A percentile compares a stretch with the other conserved stretches of the same genome.
Conservation (phyloP, 2,329 filamentous ascomycete species). For the Epichloe amarillans region DNA sequence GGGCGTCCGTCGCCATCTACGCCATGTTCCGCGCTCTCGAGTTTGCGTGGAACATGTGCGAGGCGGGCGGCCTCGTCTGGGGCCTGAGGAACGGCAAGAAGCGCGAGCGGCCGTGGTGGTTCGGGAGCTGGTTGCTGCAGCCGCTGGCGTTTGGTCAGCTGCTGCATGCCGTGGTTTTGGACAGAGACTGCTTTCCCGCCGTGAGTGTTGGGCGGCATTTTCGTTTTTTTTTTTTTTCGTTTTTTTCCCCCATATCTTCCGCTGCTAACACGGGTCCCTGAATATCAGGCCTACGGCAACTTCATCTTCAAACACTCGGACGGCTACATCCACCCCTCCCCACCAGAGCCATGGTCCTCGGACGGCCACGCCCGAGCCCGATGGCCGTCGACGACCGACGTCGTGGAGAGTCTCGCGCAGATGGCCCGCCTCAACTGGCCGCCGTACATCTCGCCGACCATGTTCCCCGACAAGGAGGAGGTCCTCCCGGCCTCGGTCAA, state of each 20-base stretch:
- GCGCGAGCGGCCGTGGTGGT: slow-evolving; percentile 59
- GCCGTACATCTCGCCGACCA: slow-evolving; percentile 70
- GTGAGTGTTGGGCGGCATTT: slow-evolving; percentile 22
- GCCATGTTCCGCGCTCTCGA: slow-evolving; percentile 70
- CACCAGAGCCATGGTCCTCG: slow-evolving; percentile 54
- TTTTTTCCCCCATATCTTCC: neutral
- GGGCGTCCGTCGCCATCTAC: slow-evolving; percentile 73
- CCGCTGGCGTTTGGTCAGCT: slow-evolving; percentile 65
- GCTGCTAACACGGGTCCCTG: too few species aligned
- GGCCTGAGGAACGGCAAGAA: slow-evolving; percentile 38
- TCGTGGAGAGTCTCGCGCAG: slow-evolving; percentile 68
- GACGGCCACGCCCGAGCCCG: slow-evolving; percentile 38
- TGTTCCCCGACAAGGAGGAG: slow-evolving; percentile 57
- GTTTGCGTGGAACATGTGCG: slow-evolving; percentile 71
- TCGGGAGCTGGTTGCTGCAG: slow-evolving; percentile 72
- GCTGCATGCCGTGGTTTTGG: slow-evolving; percentile 63
- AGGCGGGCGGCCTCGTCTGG: slow-evolving; percentile 59
- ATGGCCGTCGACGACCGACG: slow-evolving; percentile 65
- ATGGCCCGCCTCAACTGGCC: slow-evolving; percentile 80
- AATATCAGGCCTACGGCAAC: slow-evolving; percentile 19
- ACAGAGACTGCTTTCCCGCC: slow-evolving; percentile 58
- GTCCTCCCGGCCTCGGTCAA: slow-evolving; percentile 54
- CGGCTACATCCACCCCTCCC: slow-evolving; percentile 61
- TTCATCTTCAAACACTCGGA: slow-evolving; percentile 58
- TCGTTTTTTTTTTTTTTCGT: neutral